Conservation (phyloP, 2,329 filamentous ascomycete species). For the Leptographium galeiforme region DNA sequence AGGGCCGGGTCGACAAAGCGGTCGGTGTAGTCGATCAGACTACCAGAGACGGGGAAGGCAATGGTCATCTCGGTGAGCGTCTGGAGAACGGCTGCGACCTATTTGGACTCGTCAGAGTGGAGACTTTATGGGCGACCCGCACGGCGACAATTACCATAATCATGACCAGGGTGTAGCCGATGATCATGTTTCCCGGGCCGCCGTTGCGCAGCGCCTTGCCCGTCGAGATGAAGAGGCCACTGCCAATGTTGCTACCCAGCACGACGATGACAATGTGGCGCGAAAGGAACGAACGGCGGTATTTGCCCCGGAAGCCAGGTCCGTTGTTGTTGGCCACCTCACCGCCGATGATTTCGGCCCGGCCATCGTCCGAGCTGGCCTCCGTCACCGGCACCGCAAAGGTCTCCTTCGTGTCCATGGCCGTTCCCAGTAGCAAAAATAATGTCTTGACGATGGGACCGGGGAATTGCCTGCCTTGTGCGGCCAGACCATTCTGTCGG, state of each 20-base stretch:
- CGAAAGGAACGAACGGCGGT: neutral
- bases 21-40: neutral
- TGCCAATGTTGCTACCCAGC: neutral
- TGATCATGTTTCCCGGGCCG: neutral
- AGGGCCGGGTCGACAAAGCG: constrained; percentile 1
- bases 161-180: neutral
- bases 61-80: neutral
- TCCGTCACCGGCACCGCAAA: neutral
- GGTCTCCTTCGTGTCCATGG: neutral
- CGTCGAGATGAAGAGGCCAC: neutral
- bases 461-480: too few relatives aligned
- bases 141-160: neutral
- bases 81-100: neutral
- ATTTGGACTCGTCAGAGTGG: neutral
- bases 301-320: neutral
- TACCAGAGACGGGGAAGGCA: neutral
- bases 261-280: neutral
- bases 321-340: neutral
- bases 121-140: neutral
- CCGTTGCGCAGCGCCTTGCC: neutral
- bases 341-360: neutral
- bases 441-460: too few relatives aligned
- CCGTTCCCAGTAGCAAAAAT: neutral
- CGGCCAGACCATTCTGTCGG: too few relatives aligned
- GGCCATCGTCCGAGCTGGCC: neutral